These are phyloP conservation scores for Areca catechu DNA, from an alignment of 176 grass and related monocot species.

Conservation along the genomic window DNA sequence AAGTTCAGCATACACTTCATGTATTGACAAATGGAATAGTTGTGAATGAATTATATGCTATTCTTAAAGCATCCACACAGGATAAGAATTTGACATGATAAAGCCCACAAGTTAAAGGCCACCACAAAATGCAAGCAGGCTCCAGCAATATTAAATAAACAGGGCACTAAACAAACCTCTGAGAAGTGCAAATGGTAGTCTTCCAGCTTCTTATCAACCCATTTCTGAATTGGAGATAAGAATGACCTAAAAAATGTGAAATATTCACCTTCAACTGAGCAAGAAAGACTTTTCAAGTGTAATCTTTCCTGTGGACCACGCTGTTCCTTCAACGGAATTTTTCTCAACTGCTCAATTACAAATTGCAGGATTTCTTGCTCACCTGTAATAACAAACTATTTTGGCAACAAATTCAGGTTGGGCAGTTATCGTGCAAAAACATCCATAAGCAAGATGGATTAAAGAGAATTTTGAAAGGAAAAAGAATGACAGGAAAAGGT, in stretches of 20 bases:
- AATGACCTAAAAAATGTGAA: constrained; percentile 97
- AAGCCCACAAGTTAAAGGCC: too few species aligned
- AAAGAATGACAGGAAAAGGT: too few species aligned
- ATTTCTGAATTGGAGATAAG: constrained; percentile 76
- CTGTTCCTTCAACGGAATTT: constrained; percentile 91
- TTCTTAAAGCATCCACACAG: too few species aligned
- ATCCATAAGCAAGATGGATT: constrained; percentile 6
- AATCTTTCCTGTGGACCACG: constrained; percentile 83
- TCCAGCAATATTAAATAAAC: too few species aligned
- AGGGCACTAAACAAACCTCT: constrained; percentile 46
- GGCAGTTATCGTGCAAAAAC: background rate
- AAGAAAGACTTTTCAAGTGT: constrained; percentile 79
- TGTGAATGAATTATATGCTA: too few species aligned
- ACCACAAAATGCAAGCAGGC: too few species aligned
- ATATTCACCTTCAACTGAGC: constrained; percentile 63
- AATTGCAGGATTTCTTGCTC: constrained; percentile 70
- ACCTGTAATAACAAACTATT: constrained; percentile 85
- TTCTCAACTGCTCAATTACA: constrained; percentile 82
- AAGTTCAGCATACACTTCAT: too few species aligned
- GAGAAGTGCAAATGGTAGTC: constrained; percentile 92
- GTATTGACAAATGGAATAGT: too few species aligned
- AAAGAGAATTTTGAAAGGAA: too few species aligned
- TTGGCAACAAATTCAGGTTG: constrained; percentile 24
- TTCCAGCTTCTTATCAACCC: constrained; percentile 81
- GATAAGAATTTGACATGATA: too few species aligned